phyloP scores from a whole-genome alignment of 768 basidiomycete species.

The Termitomyces sp. region DNA sequence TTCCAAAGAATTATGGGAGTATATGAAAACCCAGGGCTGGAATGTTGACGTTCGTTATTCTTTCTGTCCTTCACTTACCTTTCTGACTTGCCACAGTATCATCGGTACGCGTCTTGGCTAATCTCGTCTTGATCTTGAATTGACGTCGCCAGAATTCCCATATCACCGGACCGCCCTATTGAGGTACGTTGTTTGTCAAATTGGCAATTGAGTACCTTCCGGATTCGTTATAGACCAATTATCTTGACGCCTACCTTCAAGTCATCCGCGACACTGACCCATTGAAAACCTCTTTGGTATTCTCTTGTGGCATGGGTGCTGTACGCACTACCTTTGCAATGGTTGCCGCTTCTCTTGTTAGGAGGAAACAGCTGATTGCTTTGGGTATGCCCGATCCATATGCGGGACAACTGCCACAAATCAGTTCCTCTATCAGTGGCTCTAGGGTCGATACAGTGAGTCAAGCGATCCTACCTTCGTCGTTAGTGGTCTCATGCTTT shows the following conservation, averaged over 20 bases:
- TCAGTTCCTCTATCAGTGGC: constrained; percentile 19
- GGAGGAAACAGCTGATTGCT: constrained; percentile 70
- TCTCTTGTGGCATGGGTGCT: constrained; percentile 96
- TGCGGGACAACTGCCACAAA: constrained; percentile 31
- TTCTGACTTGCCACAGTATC: constrained; percentile 47
- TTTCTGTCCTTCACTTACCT: neutral
- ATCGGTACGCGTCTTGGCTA: constrained; percentile 45
- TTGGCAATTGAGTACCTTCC: neutral
- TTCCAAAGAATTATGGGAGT: constrained; percentile 80
- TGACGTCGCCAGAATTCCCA: constrained; percentile 68
- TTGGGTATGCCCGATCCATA: constrained; percentile 80
- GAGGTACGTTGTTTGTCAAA: constrained; percentile 46
- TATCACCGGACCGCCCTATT: constrained; percentile 87
- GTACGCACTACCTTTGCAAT: constrained; percentile 97
- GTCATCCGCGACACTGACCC: constrained; percentile 83
- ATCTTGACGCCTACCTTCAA: constrained; percentile 88
- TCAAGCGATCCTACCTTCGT: neutral
- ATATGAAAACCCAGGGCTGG: constrained; percentile 81
- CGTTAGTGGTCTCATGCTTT: neutral
- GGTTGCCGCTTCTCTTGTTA: constrained; percentile 86
- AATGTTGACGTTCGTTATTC: constrained; percentile 70
- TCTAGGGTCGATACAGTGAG: constrained; percentile 50
- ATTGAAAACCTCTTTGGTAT: constrained; percentile 76
- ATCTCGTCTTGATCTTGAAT: neutral
- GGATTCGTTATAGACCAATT: constrained; percentile 66